phyloP scores from a whole-genome alignment of 306 rosid species.

The Canavalia ensiformis region DNA sequence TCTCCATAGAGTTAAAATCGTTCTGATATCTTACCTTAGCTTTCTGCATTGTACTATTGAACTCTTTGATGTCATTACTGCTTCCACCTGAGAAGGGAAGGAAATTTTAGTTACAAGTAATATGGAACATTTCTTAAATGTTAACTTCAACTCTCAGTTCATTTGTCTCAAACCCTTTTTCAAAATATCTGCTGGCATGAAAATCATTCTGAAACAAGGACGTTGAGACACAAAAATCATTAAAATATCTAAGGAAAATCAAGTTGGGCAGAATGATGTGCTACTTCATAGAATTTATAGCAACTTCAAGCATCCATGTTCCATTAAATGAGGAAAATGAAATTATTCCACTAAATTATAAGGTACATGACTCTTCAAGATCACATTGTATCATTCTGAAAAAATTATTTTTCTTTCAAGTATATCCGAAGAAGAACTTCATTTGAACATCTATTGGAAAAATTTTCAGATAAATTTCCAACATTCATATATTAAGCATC shows the following conservation, averaged over 20 bases:
- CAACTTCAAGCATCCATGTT: background rate
- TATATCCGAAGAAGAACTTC: background rate
- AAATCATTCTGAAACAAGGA: background rate
- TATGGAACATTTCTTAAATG: background rate
- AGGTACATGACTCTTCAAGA: background rate
- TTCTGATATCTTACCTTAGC: conserved; percentile 58
- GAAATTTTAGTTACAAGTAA: background rate
- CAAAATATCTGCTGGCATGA: conserved; percentile 15
- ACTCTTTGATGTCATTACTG: conserved; percentile 52
- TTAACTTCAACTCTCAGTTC: background rate
- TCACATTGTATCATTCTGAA: background rate
- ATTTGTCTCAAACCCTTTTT: background rate
- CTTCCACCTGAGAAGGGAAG: conserved; percentile 55
- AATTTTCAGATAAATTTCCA: conserved; percentile 8
- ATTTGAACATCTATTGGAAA: background rate
- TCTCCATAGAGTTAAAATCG: background rate
- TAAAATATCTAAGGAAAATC: background rate
- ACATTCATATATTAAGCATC: background rate
- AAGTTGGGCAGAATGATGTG: background rate
- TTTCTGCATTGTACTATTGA: conserved; percentile 44
- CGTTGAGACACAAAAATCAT: background rate
- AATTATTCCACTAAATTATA: background rate
- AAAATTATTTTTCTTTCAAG: background rate
- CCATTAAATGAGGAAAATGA: conserved; percentile 12
- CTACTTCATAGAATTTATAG: background rate